Evolutionary conservation across 768 basidiomycete genomes (phyloP).

Genomic region (Lactarius hatsudake): DNA sequence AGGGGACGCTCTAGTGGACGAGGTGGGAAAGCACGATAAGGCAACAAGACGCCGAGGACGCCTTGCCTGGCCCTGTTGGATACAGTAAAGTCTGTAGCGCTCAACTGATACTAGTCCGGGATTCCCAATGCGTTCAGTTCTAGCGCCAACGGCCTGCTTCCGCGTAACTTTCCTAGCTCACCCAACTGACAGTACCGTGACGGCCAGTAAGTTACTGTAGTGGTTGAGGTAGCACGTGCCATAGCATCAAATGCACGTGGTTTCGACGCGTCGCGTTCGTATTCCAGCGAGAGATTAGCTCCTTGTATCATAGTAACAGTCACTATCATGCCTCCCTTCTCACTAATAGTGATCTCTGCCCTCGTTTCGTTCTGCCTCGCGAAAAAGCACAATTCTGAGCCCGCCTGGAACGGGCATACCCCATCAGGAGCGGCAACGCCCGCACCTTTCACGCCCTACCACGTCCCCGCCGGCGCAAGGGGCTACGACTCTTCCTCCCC

Average conservation of each 20-base stretch:
- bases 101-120: no score
- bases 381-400: slow-evolving; percentile 31
- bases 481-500: slow-evolving; percentile 69
- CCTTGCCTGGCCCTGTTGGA: no score
- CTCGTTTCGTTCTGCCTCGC: slow-evolving; percentile 1
- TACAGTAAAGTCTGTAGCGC: no score
- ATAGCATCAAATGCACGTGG: not conserved
- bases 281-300: no score
- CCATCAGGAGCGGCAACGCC: slow-evolving; percentile 47
- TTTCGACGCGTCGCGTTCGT: not conserved
- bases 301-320: not conserved
- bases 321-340: not conserved
- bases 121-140: no score
- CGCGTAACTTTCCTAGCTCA: no score
- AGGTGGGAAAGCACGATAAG: no score
- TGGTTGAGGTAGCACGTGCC: not conserved
- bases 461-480: slow-evolving; percentile 70
- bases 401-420: slow-evolving; percentile 70
- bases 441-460: slow-evolving; percentile 62
- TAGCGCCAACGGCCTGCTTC: no score
- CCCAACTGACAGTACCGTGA: no score
- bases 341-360: not conserved
- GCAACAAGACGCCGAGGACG: no score
- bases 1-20: no score
- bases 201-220: no score